Evolutionary conservation across 805 yeast genomes (phyloP).

Genomic region (Tetrapisispora nanseiensis): DNA sequence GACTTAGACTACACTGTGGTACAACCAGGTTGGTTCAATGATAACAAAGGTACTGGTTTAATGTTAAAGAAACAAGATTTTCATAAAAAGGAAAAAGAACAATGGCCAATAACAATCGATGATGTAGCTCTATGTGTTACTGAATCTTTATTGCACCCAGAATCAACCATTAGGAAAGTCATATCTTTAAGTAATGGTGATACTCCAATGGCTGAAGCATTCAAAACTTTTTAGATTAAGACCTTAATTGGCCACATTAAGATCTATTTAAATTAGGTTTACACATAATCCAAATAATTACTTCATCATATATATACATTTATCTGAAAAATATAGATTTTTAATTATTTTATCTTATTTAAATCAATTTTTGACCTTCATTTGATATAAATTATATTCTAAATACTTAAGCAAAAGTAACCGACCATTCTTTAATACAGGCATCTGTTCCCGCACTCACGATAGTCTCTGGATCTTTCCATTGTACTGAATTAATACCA

Average conservation of each 20-base stretch:
- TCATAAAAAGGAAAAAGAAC: constrained; percentile 14
- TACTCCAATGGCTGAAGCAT: constrained; percentile 18
- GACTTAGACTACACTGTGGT: constrained; percentile 46
- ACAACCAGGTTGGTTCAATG: constrained; percentile 37
- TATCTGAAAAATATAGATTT: not conserved
- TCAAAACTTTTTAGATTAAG: constrained; percentile 3
- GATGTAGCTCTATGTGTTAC: constrained; percentile 46
- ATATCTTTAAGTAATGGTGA: constrained; percentile 39
- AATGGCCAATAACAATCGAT: constrained; percentile 34
- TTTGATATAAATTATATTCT: too few relatives aligned
- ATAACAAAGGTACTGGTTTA: constrained; percentile 34
- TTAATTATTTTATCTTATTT: too few relatives aligned
- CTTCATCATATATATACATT: not conserved
- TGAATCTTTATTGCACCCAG: constrained; percentile 30
- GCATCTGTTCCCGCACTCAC: constrained; percentile 78
- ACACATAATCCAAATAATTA: not conserved
- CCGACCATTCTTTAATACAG: constrained; percentile 62
- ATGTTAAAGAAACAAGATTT: constrained; percentile 18
- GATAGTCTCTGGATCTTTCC: constrained; percentile 46
- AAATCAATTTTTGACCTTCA: too few relatives aligned
- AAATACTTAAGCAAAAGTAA: constrained; percentile 10
- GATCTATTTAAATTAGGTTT: too few relatives aligned
- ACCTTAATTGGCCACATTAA: too few relatives aligned
- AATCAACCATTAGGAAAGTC: constrained; percentile 34
- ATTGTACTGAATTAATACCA: constrained; percentile 67